Percentiles rank a stretch among this genome's conserved stretches.
These are phyloP conservation scores for Skeletonema grethae DNA, from an alignment of 108 stramenopile genomes.

Conservation along the genomic window DNA sequence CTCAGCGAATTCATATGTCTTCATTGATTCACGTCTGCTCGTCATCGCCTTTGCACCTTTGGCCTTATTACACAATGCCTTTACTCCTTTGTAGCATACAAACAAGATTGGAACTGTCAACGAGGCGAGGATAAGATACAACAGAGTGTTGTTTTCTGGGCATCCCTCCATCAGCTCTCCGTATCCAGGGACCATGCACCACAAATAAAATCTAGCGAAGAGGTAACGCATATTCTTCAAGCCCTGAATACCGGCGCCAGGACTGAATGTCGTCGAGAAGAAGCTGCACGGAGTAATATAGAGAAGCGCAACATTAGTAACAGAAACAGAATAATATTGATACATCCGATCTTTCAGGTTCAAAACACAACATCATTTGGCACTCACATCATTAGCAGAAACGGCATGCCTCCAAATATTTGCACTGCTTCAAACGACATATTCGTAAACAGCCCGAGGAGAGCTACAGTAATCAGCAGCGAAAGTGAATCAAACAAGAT, in stretches of 20 bases:
- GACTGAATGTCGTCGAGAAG: slow-evolving; percentile 68
- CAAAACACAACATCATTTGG: background rate
- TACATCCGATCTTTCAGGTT: background rate
- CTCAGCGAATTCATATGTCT: slow-evolving; percentile 27
- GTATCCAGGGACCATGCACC: slow-evolving; percentile 64
- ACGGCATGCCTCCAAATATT: slow-evolving; percentile 62
- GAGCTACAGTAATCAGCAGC: slow-evolving; percentile 56
- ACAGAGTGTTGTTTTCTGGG: slow-evolving; percentile 48
- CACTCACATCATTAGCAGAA: slow-evolving; percentile 57
- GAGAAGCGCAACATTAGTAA: background rate
- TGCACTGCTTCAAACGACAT: slow-evolving; percentile 60
- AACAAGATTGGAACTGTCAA: slow-evolving; percentile 50
- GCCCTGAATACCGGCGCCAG: slow-evolving; percentile 60
- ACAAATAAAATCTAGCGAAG: slow-evolving; percentile 67
- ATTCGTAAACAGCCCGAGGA: slow-evolving; percentile 57
- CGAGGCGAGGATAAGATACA: slow-evolving; percentile 50
- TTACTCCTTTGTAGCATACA: slow-evolving; percentile 11
- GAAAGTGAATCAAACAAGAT: slow-evolving; percentile 59
- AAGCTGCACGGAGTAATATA: slow-evolving; percentile 18
- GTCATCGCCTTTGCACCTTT: slow-evolving; percentile 14
- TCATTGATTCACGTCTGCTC: slow-evolving; percentile 27
- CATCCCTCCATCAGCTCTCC: slow-evolving; percentile 68
- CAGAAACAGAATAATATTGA: background rate
- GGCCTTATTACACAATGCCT: background rate
- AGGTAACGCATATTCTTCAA: slow-evolving; percentile 65